These are phyloP conservation scores for Lyophyllum atratum DNA, from an alignment of 768 basidiomycete genomes.

Conservation along the genomic window DNA sequence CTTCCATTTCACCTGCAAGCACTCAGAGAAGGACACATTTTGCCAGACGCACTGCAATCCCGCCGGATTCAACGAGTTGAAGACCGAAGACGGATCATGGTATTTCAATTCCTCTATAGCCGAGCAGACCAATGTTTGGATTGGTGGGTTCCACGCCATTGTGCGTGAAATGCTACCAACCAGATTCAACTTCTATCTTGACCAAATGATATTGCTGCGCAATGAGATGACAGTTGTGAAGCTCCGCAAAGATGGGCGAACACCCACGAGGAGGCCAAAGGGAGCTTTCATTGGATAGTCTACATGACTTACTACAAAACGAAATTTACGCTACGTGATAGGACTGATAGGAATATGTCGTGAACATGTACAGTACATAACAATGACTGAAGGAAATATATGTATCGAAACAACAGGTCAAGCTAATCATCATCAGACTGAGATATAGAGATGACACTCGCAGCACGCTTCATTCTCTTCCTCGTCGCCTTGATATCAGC, in stretches of 20 bases:
- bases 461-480: too few species aligned
- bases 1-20: constrained; percentile 37
- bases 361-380: too few species aligned
- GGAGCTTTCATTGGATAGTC: too few species aligned
- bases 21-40: constrained; percentile 24
- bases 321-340: too few species aligned
- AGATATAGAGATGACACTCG: too few species aligned
- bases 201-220: constrained; percentile 36
- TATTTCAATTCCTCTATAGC: constrained; percentile 41
- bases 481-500: too few species aligned
- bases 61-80: constrained; percentile 36
- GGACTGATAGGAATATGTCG: too few species aligned
- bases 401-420: too few species aligned
- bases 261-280: too few species aligned
- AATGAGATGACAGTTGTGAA: constrained; percentile 21
- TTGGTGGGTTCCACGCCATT: constrained; percentile 37
- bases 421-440: too few species aligned
- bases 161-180: constrained; percentile 32
- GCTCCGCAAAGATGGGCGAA: background rate
- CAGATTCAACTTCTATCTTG: constrained; percentile 37
- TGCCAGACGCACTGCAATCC: constrained; percentile 33
- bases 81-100: constrained; percentile 27
- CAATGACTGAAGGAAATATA: too few species aligned
- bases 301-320: too few species aligned
- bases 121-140: constrained; percentile 45